Evolutionary conservation across 805 yeast genomes (phyloP), one percentile per base, ranked within the genome.

Genomic region (Wickerhamiella nectarea): DNA sequence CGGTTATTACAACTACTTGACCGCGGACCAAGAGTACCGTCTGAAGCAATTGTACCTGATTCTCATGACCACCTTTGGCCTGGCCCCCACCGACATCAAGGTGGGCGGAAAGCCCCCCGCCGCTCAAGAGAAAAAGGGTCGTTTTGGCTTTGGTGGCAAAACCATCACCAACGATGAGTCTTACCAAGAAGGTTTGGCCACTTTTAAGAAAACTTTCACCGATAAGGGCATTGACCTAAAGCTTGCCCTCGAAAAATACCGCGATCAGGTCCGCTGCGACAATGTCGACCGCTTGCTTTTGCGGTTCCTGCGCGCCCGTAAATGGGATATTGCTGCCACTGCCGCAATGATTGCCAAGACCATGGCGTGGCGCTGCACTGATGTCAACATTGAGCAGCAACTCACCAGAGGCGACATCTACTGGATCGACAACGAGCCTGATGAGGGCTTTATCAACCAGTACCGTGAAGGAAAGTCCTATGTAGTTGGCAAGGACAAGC

Each of bases 231-330:
- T 77, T 47, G 68, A 75, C 19, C 72, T 79, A 0, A 68, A 67
- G 18, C 10, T 10, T 12, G 36, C 39, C 24, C 29, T 12, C 12
- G 29, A 34, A 15, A 37, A 36, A 39, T 33, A 29, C 36, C 28
- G 34, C 79, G 57, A 64, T 35, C 68, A 77, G 68, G 55, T 76
- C 41, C 76, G 89, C 26, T 3, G 15, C 35, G 97, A 89, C 59
- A 69, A 78, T 36, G 82, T 93, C 3, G 98, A 91, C 61, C 79
- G 80, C 52, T 62, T 78, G 51, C 43, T 83, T 22, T 67, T 87
- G 55, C 72, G 94, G 54, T 87, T 80, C 54, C 62, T 83, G 24
- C 71, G 94, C 52, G 95, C 95, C 31, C 76, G 95, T 63, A 85
- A 84, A 62, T 85, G 85, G 79, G 75, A 81, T 51, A 68, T 77